Percentiles rank a stretch among this genome's conserved stretches.
These are phyloP conservation scores for Amborella trichopoda DNA, from an alignment of 164 flowering plant genomes.

Conservation along the genomic window DNA sequence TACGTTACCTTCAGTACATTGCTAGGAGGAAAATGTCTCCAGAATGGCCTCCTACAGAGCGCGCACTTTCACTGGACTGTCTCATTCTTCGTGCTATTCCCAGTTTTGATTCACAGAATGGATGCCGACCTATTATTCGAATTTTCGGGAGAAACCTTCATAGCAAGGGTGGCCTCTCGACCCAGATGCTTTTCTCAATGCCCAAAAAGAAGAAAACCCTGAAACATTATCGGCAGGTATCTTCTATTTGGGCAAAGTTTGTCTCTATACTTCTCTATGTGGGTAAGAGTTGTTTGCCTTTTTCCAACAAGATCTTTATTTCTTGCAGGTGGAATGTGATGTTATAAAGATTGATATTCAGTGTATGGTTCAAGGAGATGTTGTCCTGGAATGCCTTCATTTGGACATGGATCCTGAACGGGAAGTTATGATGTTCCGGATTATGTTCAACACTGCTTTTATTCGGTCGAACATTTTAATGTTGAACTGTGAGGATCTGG, in stretches of 20 bases:
- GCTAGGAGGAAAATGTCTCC: constrained; percentile 80
- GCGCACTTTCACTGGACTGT: constrained; percentile 89
- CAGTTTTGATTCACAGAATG: constrained; percentile 63
- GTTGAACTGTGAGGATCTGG: constrained; percentile 78
- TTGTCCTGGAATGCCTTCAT: constrained; percentile 91
- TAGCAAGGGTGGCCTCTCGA: constrained; percentile 61
- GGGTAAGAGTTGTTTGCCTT: not conserved
- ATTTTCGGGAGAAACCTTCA: constrained; percentile 74
- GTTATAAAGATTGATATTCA: constrained; percentile 93
- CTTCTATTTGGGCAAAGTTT: not conserved
- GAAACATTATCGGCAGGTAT: constrained; percentile 74
- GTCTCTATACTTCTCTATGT: not conserved
- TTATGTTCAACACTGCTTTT: constrained; percentile 95
- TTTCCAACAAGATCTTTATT: constrained; percentile 1
- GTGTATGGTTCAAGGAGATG: constrained; percentile 95
- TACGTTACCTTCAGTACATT: constrained; percentile 88
- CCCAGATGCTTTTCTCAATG: constrained; percentile 82
- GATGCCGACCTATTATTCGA: constrained; percentile 90
- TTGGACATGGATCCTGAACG: constrained; percentile 74
- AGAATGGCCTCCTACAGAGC: constrained; percentile 95
- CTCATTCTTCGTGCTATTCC: constrained; percentile 86
- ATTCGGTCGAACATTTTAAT: constrained; percentile 92
- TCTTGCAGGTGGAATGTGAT: constrained; percentile 78
- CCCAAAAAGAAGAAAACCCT: constrained; percentile 61
- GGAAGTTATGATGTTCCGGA: constrained; percentile 97